phyloP scores from a whole-genome alignment of 1,284 basidiomycete species.

The Singerocomus rubriflavus region DNA sequence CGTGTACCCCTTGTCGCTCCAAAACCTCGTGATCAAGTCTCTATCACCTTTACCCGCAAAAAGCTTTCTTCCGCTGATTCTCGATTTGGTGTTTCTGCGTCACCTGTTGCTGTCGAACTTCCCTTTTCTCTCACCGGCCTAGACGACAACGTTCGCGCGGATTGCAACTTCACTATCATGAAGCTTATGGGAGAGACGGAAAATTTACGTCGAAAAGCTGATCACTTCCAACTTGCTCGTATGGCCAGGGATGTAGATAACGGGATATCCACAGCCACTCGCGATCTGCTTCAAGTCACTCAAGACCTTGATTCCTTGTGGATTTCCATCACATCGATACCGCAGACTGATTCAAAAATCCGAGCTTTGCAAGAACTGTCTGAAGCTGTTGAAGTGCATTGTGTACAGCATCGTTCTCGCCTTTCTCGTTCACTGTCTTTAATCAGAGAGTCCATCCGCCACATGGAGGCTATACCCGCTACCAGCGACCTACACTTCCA shows the following conservation, averaged over 20 bases:
- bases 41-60: slow-evolving; percentile 33
- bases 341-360: slow-evolving; percentile 26
- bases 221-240: slow-evolving; percentile 49
- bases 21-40: slow-evolving; percentile 14
- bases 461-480: slow-evolving; percentile 46
- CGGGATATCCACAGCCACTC: slow-evolving; percentile 35
- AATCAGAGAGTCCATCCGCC: slow-evolving; percentile 48
- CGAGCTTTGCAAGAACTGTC: slow-evolving; percentile 37
- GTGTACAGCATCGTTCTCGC: slow-evolving; percentile 34
- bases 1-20: slow-evolving; percentile 52
- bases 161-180: slow-evolving; percentile 68
- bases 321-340: slow-evolving; percentile 30
- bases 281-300: slow-evolving; percentile 40
- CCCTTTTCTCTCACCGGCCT: slow-evolving; percentile 61
- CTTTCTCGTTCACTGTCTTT: slow-evolving; percentile 50
- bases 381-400: slow-evolving; percentile 37
- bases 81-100: slow-evolving; percentile 28
- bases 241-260: slow-evolving; percentile 54
- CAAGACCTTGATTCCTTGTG: slow-evolving; percentile 38
- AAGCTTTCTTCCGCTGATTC: slow-evolving; percentile 30
- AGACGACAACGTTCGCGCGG: slow-evolving; percentile 65
- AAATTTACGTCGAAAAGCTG: slow-evolving; percentile 44
- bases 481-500: slow-evolving; percentile 40
- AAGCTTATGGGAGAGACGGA: slow-evolving; percentile 56
- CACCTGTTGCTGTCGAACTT: slow-evolving; percentile 37